Evolutionary conservation across 306 rosid species (phyloP), one percentile per base, ranked within the genome.

Genomic region (Citrullus mucosospermus): DNA sequence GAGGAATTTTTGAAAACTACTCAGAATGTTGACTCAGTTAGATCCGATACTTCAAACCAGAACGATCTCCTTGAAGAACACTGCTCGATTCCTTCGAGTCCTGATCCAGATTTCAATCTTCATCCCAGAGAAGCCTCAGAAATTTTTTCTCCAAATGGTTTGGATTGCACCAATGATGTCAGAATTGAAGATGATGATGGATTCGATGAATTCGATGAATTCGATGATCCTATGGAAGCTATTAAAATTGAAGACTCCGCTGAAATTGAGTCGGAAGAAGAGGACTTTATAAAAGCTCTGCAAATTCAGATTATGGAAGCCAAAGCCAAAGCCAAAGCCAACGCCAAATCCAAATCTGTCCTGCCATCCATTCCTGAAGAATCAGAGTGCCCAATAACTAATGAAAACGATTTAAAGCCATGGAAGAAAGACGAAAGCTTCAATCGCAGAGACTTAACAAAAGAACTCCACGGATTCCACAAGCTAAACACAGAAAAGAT

Each of bases 311-410:
- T 91, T 81, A 93, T 87, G 82, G 90, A 88, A 81, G 98, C 85
- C 6, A 87, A 82, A 74, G 96, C 88, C 63, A 8, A 43, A 10
- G 46, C 46, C 2, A 44, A 82, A 74, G 96, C 88, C 63, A 8
- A 43, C 46, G 46, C 46, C 46, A 90, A 63, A 63, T 28, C 72
- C 2, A 44, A 50, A 18, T 28, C 90, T 3, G 89, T 93, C 16
- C 66, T 93, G 41, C 97, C 98, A 8, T 90, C 97, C 39, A 93
- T 93, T 76, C 87, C 90, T 36, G 98, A 93, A 81, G 97, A 93
- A 67, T 87, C 97, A 3, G 96, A 93, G 85, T 90, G 76, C 71
- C 90, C 98, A 38, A 86, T 84, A 86, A 81, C 86, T 18, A 77
- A 87, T 83, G 97, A 90, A 62, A 93, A 88, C 65, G 92, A 92